Evolutionary conservation across 768 basidiomycete genomes (phyloP).

Genomic region (Chalciporus pseudorubinellus): DNA sequence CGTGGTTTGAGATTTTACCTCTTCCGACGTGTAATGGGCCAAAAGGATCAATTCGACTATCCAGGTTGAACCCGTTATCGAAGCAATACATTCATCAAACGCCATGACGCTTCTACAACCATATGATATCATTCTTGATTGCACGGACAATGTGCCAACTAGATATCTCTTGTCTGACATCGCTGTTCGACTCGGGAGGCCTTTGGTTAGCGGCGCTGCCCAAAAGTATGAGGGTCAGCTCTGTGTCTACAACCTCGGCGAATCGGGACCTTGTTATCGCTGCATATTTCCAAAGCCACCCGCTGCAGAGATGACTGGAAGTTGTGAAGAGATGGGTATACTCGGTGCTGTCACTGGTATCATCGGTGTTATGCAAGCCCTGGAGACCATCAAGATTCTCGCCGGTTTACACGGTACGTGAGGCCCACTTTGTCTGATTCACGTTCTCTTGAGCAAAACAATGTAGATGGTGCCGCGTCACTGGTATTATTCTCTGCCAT

Average conservation of each 20-base stretch:
- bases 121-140: conserved; percentile 85
- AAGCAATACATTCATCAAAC: conserved; percentile 58
- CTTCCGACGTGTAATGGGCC: conserved; percentile 1
- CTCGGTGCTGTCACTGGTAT: conserved; percentile 86
- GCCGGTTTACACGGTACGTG: conserved; percentile 60
- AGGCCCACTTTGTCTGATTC: neutral
- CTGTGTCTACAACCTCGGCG: conserved; percentile 67
- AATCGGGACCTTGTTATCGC: conserved; percentile 84
- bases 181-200: conserved; percentile 69
- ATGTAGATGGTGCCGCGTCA: conserved; percentile 55
- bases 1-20: neutral
- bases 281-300: conserved; percentile 89
- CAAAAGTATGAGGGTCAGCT: conserved; percentile 83
- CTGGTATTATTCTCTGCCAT: conserved; percentile 77
- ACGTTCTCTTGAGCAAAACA: conserved; percentile 2
- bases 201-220: conserved; percentile 91
- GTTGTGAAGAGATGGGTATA: conserved; percentile 88
- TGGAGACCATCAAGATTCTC: conserved; percentile 82
- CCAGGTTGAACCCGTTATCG: conserved; percentile 51
- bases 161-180: conserved; percentile 92
- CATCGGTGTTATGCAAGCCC: conserved; percentile 86
- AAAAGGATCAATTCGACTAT: conserved; percentile 72
- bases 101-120: conserved; percentile 56
- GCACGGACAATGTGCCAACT: conserved; percentile 90
- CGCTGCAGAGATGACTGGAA: conserved; percentile 56